Percentiles rank a stretch among this genome's conserved stretches.
These are phyloP conservation scores for Aureobasidium sp. DNA, from an alignment of 2,329 filamentous ascomycete species.

Conservation along the genomic window DNA sequence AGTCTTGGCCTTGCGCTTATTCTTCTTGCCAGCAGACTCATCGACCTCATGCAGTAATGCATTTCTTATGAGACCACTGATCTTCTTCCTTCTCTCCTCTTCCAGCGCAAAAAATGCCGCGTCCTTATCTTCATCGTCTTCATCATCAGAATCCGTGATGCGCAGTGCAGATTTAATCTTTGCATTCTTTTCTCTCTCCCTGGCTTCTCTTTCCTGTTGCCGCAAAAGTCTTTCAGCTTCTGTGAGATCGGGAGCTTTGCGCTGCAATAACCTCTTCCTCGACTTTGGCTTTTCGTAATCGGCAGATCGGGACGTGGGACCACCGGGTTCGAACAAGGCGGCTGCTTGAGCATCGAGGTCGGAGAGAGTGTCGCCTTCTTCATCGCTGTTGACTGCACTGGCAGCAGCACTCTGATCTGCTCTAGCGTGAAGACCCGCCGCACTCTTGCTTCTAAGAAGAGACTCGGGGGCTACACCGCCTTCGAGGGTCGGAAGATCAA, in stretches of 20 bases:
- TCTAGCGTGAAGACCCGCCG: conserved; percentile 21
- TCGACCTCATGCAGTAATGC: conserved; percentile 34
- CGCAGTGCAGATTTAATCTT: conserved; percentile 80
- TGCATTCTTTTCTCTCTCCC: conserved; percentile 64
- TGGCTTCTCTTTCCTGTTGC: conserved; percentile 53
- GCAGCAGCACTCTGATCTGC: conserved; percentile 2
- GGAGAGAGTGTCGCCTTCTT: conserved; percentile 8
- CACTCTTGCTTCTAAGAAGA: conserved; percentile 65
- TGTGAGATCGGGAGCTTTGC: conserved; percentile 47
- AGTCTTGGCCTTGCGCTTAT: conserved; percentile 16
- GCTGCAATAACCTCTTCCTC: conserved; percentile 44
- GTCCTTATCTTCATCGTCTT: conserved; percentile 69
- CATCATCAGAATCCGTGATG: conserved; percentile 79
- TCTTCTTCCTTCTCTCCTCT: conserved; percentile 53
- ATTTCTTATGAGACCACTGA: conserved; percentile 40
- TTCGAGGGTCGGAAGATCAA: conserved; percentile 68
- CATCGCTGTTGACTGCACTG: conserved; percentile 11
- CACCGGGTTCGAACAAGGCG: conserved; percentile 60
- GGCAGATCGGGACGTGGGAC: conserved; percentile 43
- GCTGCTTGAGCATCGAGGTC: conserved; percentile 29
- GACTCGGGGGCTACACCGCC: conserved; percentile 66
- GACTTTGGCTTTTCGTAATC: conserved; percentile 46
- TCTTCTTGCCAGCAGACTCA: conserved; percentile 22
- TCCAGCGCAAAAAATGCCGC: conserved; percentile 70
- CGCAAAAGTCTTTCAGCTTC: conserved; percentile 52